Base-by-base conservation (phyloP, 176 grass and related monocot genomes). In the Leersia perrieri region DNA sequence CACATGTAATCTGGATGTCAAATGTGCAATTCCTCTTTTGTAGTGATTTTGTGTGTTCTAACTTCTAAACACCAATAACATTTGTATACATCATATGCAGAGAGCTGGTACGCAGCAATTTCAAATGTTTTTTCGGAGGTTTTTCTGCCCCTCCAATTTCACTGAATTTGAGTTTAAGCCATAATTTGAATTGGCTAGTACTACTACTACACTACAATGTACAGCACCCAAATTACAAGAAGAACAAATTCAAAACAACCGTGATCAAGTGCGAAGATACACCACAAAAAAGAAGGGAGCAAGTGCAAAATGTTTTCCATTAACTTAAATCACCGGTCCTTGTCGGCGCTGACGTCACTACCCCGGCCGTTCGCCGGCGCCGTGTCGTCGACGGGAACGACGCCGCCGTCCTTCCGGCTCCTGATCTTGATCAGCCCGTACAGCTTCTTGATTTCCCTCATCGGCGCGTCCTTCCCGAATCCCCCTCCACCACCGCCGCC, bases 381-480 rank as follows among this genome's bases (percentile, higher is more conserved):
- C 45, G 85, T 70, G 33, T 82, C 86, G 79, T 95, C 90, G 33
- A 89, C 80, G 31, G 80, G 82, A 27, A 87, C 68, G 20, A 79
- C 76, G 44, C 87, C 76, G 23, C 76, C 85, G 25, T 99, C 93
- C 89, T 89, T 96, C 76, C 87, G 88, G 72, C 87, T 92, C 75
- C 75, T 86, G 75, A 94, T 88, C 93, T 92, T 99, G 62, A 99
- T 96, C 30, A 99, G 70, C 1, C 91, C 93, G 66, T 96, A 99
- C 11, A 99, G 79, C 68, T 96, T 99, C 85, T 96, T 96, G 79
- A 96, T 83, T 74, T 98, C 95, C 65, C 85, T 93, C 39, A 93
- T 85, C 1, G 92, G 88, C 57, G 88, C 57, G 53, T 89, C 90
- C 82, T 85, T 94, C 7, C 63, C 86, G 63, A 98, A 92, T 5